Conservation (phyloP, 352 stramenopile genomes). For the Phytophthora macrochlamydospora region DNA sequence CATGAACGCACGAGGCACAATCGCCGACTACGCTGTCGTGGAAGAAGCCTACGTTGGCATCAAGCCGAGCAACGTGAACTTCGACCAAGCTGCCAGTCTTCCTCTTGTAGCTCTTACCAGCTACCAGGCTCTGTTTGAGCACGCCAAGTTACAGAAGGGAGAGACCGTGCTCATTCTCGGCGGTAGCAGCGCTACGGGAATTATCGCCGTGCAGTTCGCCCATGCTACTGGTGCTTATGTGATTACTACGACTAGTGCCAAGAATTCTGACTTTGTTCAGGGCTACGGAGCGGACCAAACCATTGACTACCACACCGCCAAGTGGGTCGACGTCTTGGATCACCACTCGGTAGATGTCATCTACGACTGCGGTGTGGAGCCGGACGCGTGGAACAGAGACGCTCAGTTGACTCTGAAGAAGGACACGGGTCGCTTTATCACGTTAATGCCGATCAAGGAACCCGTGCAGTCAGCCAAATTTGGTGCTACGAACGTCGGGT, state of each 20-base stretch:
- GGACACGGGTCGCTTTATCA: constrained; percentile 27
- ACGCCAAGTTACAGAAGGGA: constrained; percentile 42
- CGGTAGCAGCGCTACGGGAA: constrained; percentile 38
- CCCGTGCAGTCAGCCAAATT: constrained; percentile 14
- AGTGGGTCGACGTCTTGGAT: constrained; percentile 39
- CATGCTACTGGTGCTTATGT: constrained; percentile 34
- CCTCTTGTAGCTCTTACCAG: constrained; percentile 41
- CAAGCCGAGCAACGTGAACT: constrained; percentile 50
- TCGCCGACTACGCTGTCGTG: constrained; percentile 39
- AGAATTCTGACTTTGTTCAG: constrained; percentile 35
- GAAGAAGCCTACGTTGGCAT: constrained; percentile 39
- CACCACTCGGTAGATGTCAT: constrained; percentile 45
- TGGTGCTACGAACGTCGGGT: constrained; percentile 15
- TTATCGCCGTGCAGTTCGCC: constrained; percentile 54
- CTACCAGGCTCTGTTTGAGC: constrained; percentile 40
- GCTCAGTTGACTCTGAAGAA: constrained; percentile 30
- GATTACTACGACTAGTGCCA: constrained; percentile 33
- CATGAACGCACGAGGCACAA: constrained; percentile 25
- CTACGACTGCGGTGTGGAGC: constrained; percentile 45
- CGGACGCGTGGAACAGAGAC: constrained; percentile 31
- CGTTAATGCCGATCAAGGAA: constrained; percentile 18
- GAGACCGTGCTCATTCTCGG: constrained; percentile 53
- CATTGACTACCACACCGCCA: constrained; percentile 44
- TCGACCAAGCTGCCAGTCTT: constrained; percentile 44
- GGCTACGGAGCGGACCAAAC: constrained; percentile 32